phyloP scores from a whole-genome alignment of 1,139 yeast genomes.

The Debaryomycetaceae sp. region DNA sequence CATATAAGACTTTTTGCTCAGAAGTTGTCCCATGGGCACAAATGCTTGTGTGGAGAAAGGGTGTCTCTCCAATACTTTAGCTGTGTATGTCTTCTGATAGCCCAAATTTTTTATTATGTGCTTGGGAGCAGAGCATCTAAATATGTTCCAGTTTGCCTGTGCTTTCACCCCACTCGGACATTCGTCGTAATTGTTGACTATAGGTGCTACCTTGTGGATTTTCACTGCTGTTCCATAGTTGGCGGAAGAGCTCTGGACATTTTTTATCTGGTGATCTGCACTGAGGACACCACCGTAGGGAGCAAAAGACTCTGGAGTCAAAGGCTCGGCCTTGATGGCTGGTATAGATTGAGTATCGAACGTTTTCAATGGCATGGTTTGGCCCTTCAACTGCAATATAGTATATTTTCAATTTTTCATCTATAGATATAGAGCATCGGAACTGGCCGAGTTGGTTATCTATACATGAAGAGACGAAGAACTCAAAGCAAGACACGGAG shows the following conservation, averaged over 20 bases:
- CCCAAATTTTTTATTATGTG: conserved; percentile 43
- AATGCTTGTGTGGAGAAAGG: conserved; percentile 91
- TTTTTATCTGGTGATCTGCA: conserved; percentile 42
- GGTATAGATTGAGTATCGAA: conserved; percentile 24
- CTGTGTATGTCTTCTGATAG: conserved; percentile 36
- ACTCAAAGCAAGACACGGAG: not conserved
- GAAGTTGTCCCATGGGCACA: conserved; percentile 74
- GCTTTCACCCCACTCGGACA: conserved; percentile 47
- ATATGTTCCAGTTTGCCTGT: conserved; percentile 76
- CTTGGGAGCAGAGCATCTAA: conserved; percentile 73
- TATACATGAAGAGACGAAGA: not conserved
- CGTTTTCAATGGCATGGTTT: conserved; percentile 44
- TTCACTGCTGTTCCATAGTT: conserved; percentile 94
- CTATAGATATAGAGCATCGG: not conserved
- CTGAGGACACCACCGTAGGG: conserved; percentile 46
- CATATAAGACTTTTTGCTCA: conserved; percentile 52
- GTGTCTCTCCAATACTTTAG: conserved; percentile 83
- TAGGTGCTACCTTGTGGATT: conserved; percentile 67
- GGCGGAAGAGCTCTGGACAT: conserved; percentile 46
- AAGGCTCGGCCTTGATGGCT: conserved; percentile 31
- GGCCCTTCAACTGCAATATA: no score
- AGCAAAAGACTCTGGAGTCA: conserved; percentile 42
- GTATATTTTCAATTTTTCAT: no score
- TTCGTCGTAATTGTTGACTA: conserved; percentile 47
- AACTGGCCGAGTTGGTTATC: not conserved